Percentiles rank a stretch among this genome's conserved stretches.
phyloP scores from a whole-genome alignment of 2,329 filamentous ascomycete species.

The Colletotrichum sp. region DNA sequence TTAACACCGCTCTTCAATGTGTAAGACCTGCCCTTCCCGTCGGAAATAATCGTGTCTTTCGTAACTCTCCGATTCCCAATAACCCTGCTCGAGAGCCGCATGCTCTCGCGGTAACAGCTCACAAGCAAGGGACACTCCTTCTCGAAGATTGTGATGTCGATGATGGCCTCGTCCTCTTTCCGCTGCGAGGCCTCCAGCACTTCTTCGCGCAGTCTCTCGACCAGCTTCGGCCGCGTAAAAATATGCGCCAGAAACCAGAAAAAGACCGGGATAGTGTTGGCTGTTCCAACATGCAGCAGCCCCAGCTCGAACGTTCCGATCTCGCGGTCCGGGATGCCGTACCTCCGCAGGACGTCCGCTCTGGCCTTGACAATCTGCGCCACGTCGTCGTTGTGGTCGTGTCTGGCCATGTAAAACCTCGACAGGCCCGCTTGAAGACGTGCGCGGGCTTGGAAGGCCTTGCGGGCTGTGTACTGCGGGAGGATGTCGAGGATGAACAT shows the following conservation, averaged over 20 bases:
- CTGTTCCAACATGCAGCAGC: conserved; percentile 30
- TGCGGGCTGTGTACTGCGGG: conserved; percentile 30
- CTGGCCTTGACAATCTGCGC: conserved; percentile 31
- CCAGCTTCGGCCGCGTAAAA: conserved; percentile 28
- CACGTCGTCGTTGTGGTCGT: conserved; percentile 29
- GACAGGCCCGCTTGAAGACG: conserved; percentile 26
- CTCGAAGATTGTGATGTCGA: neutral
- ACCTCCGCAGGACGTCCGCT: conserved; percentile 27
- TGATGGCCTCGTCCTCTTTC: neutral
- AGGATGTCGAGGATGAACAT: conserved; percentile 33
- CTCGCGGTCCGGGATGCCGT: conserved; percentile 28
- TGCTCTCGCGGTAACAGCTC: neutral
- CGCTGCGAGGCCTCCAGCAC: neutral
- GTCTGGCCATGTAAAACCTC: conserved; percentile 32
- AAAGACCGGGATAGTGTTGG: conserved; percentile 39
- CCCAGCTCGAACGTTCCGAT: conserved; percentile 33
- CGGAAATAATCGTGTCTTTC: neutral
- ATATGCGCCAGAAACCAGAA: conserved; percentile 40
- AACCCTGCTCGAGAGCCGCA: neutral
- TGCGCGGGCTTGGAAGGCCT: conserved; percentile 30
- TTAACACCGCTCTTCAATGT: neutral
- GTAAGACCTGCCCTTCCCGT: neutral
- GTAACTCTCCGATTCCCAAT: neutral
- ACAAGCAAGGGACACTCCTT: neutral
- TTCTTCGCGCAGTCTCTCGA: conserved; percentile 29